Evolutionary conservation across 768 basidiomycete genomes (phyloP).

Genomic region (Phaeotremella fagi): DNA sequence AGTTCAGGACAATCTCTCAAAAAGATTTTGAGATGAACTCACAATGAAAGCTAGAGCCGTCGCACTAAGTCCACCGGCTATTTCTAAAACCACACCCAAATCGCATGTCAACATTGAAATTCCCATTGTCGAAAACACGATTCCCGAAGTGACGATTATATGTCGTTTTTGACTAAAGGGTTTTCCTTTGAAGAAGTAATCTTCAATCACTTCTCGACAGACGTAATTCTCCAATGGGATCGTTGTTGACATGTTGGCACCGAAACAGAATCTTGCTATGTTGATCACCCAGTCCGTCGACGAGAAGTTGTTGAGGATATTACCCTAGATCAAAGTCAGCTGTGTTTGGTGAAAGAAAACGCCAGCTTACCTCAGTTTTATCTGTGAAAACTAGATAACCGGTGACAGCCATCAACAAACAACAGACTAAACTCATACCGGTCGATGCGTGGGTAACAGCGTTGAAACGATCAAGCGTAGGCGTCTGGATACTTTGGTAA

Average conservation of each 20-base stretch:
- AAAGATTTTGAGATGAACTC: conserved; percentile 5
- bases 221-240: conserved; percentile 94
- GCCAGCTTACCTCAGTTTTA: conserved; percentile 51
- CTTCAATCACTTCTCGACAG: conserved; percentile 94
- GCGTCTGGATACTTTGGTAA: conserved; percentile 85
- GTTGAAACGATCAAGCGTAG: conserved; percentile 83
- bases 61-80: conserved; percentile 80
- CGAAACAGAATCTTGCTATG: conserved; percentile 87
- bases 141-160: conserved; percentile 79
- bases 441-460: conserved; percentile 91
- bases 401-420: conserved; percentile 73
- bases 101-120: conserved; percentile 89
- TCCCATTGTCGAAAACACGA: conserved; percentile 74
- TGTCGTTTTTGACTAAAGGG: conserved; percentile 76
- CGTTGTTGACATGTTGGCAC: conserved; percentile 96
- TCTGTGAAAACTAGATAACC: conserved; percentile 86
- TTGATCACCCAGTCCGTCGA: conserved; percentile 84
- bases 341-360: neutral
- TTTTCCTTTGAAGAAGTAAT: conserved; percentile 89
- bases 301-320: conserved; percentile 92
- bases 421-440: conserved; percentile 73
- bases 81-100: conserved; percentile 95
- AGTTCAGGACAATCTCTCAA: neutral
- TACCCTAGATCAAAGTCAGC: conserved; percentile 61
- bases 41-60: conserved; percentile 80